Percentiles rank a stretch among this genome's conserved stretches.
phyloP scores from a whole-genome alignment of 495 filamentous ascomycete genomes.

The Hypoxylon fuscum region DNA sequence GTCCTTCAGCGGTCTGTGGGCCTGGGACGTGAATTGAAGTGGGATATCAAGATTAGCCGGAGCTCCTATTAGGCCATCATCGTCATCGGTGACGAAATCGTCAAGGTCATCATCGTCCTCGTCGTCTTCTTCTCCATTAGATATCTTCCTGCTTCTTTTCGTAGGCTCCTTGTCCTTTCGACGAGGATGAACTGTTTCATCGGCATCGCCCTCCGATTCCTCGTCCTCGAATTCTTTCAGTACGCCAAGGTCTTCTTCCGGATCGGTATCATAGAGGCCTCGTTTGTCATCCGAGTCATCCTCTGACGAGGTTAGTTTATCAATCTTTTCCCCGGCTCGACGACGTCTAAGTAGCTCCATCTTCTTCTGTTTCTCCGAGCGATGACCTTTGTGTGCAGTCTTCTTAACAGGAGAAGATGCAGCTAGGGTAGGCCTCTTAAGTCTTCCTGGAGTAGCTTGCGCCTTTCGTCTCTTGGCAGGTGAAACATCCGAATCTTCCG shows the following conservation, averaged over 20 bases:
- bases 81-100: slow-evolving; percentile 76
- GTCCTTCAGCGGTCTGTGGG: slow-evolving; percentile 73
- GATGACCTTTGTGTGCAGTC: slow-evolving; percentile 28
- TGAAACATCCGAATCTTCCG: slow-evolving; percentile 28
- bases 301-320: slow-evolving; percentile 49
- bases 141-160: slow-evolving; percentile 22
- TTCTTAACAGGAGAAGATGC: slow-evolving; percentile 32
- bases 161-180: slow-evolving; percentile 21
- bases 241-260: slow-evolving; percentile 43
- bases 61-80: slow-evolving; percentile 68
- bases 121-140: slow-evolving; percentile 43
- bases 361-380: slow-evolving; percentile 45
- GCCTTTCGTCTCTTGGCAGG: slow-evolving; percentile 36
- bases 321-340: slow-evolving; percentile 65
- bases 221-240: slow-evolving; percentile 61
- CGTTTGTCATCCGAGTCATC: slow-evolving; percentile 43
- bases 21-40: slow-evolving; percentile 72
- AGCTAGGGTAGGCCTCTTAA: slow-evolving; percentile 20
- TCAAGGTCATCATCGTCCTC: slow-evolving; percentile 69
- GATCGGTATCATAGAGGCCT: slow-evolving; percentile 55
- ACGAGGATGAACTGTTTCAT: slow-evolving; percentile 22
- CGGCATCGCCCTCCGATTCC: slow-evolving; percentile 44
- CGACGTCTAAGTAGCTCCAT: slow-evolving; percentile 65
- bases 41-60: slow-evolving; percentile 69
- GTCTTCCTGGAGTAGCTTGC: slow-evolving; percentile 28